Evolutionary conservation across 371 early-diverging fungal species (phyloP).

Genomic region (Coemansia sp.): DNA sequence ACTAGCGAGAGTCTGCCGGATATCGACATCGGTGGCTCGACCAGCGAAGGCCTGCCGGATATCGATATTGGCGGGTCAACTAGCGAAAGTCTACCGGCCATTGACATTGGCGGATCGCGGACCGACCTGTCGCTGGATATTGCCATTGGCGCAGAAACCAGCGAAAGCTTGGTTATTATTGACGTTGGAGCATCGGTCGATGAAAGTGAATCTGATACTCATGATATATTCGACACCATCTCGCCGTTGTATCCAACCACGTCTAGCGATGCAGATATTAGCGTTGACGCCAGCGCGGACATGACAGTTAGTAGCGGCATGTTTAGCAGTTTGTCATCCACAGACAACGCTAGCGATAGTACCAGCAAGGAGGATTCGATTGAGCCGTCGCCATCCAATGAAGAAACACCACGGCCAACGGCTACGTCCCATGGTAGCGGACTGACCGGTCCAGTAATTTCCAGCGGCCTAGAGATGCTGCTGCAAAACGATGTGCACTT

Average conservation of each 20-base stretch:
- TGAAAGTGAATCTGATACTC: background rate
- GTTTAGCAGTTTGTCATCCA: background rate
- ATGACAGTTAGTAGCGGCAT: background rate
- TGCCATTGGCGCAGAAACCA: slow-evolving; percentile 1
- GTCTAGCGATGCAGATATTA: background rate
- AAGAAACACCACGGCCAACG: slow-evolving; percentile 1
- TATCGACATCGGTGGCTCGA: background rate
- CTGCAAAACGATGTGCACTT: slow-evolving; percentile 38
- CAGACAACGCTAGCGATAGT: background rate
- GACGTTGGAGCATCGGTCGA: background rate
- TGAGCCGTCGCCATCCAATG: background rate
- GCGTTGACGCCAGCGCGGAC: background rate
- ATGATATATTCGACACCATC: slow-evolving; percentile 8
- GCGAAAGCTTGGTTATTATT: background rate
- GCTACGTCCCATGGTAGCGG: slow-evolving; percentile 11
- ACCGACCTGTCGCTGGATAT: background rate
- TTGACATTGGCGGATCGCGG: background rate
- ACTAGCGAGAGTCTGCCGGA: background rate
- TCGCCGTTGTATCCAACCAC: slow-evolving; percentile 10
- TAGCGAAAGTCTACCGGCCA: background rate
- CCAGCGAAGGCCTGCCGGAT: background rate
- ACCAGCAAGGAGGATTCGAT: background rate
- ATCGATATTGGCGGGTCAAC: slow-evolving; percentile 3
- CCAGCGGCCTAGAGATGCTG: slow-evolving; percentile 40
- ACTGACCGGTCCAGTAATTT: slow-evolving; percentile 35